phyloP scores from a whole-genome alignment of 2,329 filamentous ascomycete genomes.

The Beauveria pseudobassiana region DNA sequence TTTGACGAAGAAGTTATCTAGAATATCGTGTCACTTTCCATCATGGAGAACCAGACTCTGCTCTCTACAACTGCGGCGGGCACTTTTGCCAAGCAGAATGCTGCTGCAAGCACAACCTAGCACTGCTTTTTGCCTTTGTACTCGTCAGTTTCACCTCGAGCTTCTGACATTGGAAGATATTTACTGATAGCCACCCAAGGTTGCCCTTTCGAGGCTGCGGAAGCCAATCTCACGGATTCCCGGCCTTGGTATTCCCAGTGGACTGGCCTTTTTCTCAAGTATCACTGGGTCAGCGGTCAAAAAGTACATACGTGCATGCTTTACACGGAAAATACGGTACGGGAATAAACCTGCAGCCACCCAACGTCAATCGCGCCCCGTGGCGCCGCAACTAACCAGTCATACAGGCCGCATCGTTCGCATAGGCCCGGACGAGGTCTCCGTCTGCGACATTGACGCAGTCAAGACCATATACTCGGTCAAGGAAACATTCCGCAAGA shows the following conservation, averaged over 20 bases:
- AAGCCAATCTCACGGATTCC: slow-evolving; percentile 3
- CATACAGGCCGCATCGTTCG: slow-evolving; percentile 7
- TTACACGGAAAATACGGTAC: slow-evolving; percentile 9
- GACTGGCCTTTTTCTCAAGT: neutral
- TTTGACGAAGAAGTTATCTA: neutral
- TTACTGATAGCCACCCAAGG: neutral
- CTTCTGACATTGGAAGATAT: neutral
- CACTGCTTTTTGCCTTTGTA: neutral
- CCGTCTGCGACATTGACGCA: neutral
- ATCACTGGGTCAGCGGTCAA: slow-evolving; percentile 6
- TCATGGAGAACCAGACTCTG: slow-evolving; percentile 1
- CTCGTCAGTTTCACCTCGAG: neutral
- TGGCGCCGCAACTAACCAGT: neutral
- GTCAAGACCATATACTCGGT: slow-evolving; percentile 6
- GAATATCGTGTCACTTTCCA: neutral
- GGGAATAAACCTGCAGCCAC: neutral
- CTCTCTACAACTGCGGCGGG: neutral
- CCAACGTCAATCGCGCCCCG: no score
- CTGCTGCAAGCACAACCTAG: neutral
- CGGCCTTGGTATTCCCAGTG: slow-evolving; percentile 3
- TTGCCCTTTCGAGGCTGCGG: neutral
- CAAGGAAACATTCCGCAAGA: slow-evolving; percentile 9
- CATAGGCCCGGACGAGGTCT: slow-evolving; percentile 2
- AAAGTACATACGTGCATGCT: neutral
- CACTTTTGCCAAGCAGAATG: slow-evolving; percentile 1